Evolutionary conservation across 2,329 filamentous ascomycete species (phyloP).

Genomic region (Talaromyces sp.): DNA sequence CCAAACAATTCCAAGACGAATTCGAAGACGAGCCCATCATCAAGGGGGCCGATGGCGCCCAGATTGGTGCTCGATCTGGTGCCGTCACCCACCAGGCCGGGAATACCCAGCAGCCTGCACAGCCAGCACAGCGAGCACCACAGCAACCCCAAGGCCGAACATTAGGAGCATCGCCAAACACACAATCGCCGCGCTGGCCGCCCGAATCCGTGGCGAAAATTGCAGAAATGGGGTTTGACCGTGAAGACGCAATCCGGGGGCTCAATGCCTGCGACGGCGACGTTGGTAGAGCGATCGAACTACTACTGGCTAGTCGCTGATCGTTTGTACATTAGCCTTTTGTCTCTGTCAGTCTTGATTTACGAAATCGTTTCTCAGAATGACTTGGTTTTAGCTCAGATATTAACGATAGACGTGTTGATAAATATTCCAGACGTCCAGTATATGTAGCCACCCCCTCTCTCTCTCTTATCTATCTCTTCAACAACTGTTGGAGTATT

Average conservation of each 20-base stretch:
- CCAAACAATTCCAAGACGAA: slow-evolving; percentile 69
- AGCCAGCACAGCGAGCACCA: not conserved
- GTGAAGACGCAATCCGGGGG: slow-evolving; percentile 71
- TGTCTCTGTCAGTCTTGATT: not conserved
- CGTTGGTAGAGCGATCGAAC: slow-evolving; percentile 78
- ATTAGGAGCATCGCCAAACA: slow-evolving; percentile 16
- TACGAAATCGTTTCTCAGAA: not conserved
- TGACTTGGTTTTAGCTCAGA: not conserved
- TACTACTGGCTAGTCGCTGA: slow-evolving; percentile 54
- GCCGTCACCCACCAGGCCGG: slow-evolving; percentile 46
- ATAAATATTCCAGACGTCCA: not conserved
- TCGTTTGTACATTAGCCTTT: not conserved
- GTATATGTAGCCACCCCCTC: not conserved
- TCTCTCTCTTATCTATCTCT: not conserved
- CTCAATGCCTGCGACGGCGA: slow-evolving; percentile 80
- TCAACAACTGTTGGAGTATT: not conserved
- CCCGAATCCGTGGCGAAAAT: slow-evolving; percentile 69
- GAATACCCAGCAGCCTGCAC: slow-evolving; percentile 9
- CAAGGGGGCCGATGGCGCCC: slow-evolving; percentile 78
- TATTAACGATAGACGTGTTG: not conserved
- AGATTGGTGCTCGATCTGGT: slow-evolving; percentile 78
- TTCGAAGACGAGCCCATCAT: slow-evolving; percentile 76
- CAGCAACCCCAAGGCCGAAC: slow-evolving; percentile 11
- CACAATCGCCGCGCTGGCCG: slow-evolving; percentile 41
- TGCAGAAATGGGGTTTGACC: slow-evolving; percentile 69